Evolutionary conservation across 1,284 basidiomycete genomes (phyloP).

Genomic region (Irpex lacteus): DNA sequence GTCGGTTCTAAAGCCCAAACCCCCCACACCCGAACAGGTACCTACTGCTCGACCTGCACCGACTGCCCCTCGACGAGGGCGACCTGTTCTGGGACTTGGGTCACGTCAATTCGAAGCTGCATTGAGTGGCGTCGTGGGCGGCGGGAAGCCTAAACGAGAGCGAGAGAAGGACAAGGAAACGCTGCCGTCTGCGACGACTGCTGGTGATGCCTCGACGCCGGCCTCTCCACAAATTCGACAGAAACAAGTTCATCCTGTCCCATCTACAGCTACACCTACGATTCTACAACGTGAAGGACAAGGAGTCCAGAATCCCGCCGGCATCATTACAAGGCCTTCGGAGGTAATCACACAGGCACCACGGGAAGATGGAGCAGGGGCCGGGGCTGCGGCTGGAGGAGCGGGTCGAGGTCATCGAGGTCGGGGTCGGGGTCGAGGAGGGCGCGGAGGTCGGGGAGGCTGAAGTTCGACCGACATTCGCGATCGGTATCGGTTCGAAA

Average conservation of each 20-base stretch:
- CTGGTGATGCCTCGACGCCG: background rate
- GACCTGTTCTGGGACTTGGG: conserved; percentile 56
- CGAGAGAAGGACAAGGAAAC: conserved; percentile 22
- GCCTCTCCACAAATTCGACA: conserved; percentile 1
- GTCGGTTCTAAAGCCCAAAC: conserved; percentile 14
- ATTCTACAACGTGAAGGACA: conserved; percentile 28
- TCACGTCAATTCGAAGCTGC: conserved; percentile 68
- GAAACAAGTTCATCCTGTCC: conserved; percentile 11
- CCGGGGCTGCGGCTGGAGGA: background rate
- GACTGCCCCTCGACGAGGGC: conserved; percentile 33
- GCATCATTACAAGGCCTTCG: background rate
- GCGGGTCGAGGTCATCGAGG: background rate
- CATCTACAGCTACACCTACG: conserved; percentile 15
- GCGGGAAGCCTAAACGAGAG: conserved; percentile 26
- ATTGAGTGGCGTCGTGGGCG: conserved; percentile 45
- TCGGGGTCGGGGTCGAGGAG: background rate
- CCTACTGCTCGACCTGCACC: conserved; percentile 10
- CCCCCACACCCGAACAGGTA: conserved; percentile 12
- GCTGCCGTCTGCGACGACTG: conserved; percentile 2
- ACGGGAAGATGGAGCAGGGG: background rate
- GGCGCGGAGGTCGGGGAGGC: background rate
- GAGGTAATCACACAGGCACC: background rate
- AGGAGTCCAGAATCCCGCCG: background rate
- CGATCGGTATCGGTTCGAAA: background rate
- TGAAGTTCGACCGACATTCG: background rate